Evolutionary conservation across 2,329 filamentous ascomycete species (phyloP), one percentile per base, ranked within the genome.

Genomic region (Pleoardoris graminearum): DNA sequence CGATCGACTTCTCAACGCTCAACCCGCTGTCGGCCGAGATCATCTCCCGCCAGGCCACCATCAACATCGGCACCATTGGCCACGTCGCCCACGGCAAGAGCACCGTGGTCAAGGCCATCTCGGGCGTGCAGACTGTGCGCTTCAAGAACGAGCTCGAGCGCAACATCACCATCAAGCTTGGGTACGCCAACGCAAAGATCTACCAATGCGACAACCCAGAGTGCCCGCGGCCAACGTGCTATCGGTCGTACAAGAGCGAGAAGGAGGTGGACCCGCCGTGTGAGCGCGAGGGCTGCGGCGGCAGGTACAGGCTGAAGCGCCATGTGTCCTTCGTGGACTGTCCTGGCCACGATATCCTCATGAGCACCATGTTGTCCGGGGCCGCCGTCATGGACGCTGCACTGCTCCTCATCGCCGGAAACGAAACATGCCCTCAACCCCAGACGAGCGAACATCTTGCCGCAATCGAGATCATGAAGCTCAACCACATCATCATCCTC

Each of bases 361-460:
- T 99, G 94, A 97, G 93, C 79, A 99, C 94, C 68, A 99, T 99
- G 94, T 87, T 99, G 82, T 99, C 94, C 72, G 94, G 94, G 71
- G 94, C 94, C 67, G 94, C 94, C 60, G 94, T 99, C 84, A 99
- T 99, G 94, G 94, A 99, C 78, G 94, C 94, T 61, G 94, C 94
- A 16, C 85, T 99, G 55, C 85, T 99, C 50, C 83, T 99, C 49
- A 97, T 99, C 73, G 94, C 94, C 57, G 94, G 94, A 75, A 99
- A 99, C 80, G 94, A 99, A 87, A 87, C 90, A 47, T 97, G 94
- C 80, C 94, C 94, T 29, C 94, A 99, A 77, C 94, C 94, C 45
- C 94, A 99, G 79, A 99, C 94, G 16, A 97, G 93, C 21, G 94
- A 99, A 80, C 94, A 99, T 82, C 83, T 99, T 80, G 94, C 94